Evolutionary conservation across 2,329 filamentous ascomycete species (phyloP), one percentile per base, ranked within the genome.

Genomic region (Orbilia blumenaviensis): DNA sequence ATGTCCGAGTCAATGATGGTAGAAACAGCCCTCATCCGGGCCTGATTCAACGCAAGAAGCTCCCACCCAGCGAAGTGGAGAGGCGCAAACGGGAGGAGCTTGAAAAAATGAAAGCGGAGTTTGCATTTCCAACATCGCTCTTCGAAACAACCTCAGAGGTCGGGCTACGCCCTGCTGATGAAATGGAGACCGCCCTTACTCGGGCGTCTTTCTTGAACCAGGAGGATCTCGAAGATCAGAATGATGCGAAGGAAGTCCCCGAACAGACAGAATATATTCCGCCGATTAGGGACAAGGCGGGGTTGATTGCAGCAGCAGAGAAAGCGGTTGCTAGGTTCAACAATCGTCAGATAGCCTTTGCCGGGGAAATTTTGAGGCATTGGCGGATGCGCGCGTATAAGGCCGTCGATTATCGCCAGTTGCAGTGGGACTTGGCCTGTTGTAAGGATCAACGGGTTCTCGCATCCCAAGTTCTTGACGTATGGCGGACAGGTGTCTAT

Each of bases 31-130:
- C 71, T 6, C 63, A 68, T 16, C 71, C 71, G 34, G 58, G 64
- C 16, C 27, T 68, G 9, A 46, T 68, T 14, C 71, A 68, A n/a
- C 58, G 71, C 18, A 75, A 38, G 21, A 75, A 48, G 48, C 64
- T 75, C 10, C 63, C 71, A n/a, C 71, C 63, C 3, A 75, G 9
- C 16, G 60, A 77, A 10, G 60, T 60, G n/a, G 73, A 77, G 50
- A 61, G 38, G 41, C 58, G 73, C 12, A 64, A 71, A 21, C 60
- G 73, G 27, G 60, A 77, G 23, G 56, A 63, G 29, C 42, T 69
- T 25, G 73, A 77, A 46, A 66, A 61, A 34, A 77, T 71, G 73
- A 77, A 77, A 21, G 73, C 73, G 5, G 73, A 77, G 23, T 77
- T 77, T 23, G 73, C 73, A n/a, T 77, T 77, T 23, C 73, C 73